Conservation (phyloP, 331 rosid genomes). For the Cucumis variabilis region DNA sequence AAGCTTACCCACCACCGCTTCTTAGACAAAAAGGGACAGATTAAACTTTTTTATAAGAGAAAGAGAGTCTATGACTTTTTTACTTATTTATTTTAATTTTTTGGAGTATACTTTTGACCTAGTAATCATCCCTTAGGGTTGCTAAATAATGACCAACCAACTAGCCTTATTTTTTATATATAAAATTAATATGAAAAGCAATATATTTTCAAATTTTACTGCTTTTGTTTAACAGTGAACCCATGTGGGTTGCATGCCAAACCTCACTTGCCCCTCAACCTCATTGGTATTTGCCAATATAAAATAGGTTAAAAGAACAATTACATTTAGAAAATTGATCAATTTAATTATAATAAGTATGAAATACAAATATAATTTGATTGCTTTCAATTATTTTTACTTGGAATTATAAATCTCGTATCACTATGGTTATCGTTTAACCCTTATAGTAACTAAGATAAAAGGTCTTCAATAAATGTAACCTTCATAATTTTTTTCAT, state of each 20-base stretch:
- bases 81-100: not conserved
- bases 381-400: no score
- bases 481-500: no score
- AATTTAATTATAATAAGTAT: no score
- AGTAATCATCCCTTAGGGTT: conserved; percentile 31
- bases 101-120: conserved; percentile 18
- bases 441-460: no score
- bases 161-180: not conserved
- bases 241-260: conserved; percentile 34
- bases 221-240: conserved; percentile 26
- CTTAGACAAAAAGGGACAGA: conserved; percentile 39
- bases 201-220: conserved; percentile 23
- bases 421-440: no score
- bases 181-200: conserved; percentile 23
- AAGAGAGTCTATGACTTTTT: not conserved
- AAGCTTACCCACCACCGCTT: conserved; percentile 38
- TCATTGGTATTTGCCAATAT: not conserved
- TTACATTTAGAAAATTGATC: no score
- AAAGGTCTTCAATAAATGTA: no score
- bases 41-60: conserved; percentile 3
- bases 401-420: no score
- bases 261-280: not conserved
- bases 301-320: no score
- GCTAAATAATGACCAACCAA: conserved; percentile 20
- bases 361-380: no score